Evolutionary conservation across 345 rosid species (phyloP).

Genomic region (Draba incana): DNA sequence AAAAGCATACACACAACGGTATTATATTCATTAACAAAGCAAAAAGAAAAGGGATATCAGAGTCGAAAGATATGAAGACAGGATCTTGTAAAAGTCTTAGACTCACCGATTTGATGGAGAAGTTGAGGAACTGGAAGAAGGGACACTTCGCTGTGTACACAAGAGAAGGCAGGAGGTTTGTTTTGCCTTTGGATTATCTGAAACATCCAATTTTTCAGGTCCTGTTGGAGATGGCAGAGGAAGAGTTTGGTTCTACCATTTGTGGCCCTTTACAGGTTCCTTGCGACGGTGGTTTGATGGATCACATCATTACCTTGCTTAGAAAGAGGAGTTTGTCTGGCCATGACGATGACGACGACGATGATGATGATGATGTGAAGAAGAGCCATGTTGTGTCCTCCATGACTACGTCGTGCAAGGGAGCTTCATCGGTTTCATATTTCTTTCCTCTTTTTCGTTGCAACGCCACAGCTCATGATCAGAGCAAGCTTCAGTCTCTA

Average conservation of each 20-base stretch:
- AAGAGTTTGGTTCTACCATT: constrained; percentile 50
- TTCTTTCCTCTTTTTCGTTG: constrained; percentile 42
- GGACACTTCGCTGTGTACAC: constrained; percentile 59
- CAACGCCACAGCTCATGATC: constrained; percentile 38
- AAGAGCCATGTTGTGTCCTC: constrained; percentile 32
- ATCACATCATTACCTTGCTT: constrained; percentile 44
- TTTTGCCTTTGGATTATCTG: constrained; percentile 51
- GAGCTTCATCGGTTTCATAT: constrained; percentile 43
- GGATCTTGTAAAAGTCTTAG: constrained; percentile 42
- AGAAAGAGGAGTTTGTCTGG: constrained; percentile 43
- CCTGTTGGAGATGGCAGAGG: constrained; percentile 56
- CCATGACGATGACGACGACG: constrained; percentile 27
- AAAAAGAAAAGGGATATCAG: neutral
- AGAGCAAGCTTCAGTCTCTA: constrained; percentile 39
- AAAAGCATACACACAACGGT: constrained; percentile 36
- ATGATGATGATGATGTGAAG: constrained; percentile 29
- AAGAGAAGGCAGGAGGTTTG: constrained; percentile 55
- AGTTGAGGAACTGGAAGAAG: constrained; percentile 52
- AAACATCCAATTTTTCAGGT: constrained; percentile 62
- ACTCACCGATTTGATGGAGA: constrained; percentile 45
- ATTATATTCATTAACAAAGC: constrained; percentile 21
- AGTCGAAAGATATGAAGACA: constrained; percentile 31
- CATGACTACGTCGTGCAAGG: constrained; percentile 38
- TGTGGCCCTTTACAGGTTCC: constrained; percentile 60
- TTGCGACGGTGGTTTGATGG: constrained; percentile 55